phyloP scores from a whole-genome alignment of 768 basidiomycete genomes.

The Russula sp. region DNA sequence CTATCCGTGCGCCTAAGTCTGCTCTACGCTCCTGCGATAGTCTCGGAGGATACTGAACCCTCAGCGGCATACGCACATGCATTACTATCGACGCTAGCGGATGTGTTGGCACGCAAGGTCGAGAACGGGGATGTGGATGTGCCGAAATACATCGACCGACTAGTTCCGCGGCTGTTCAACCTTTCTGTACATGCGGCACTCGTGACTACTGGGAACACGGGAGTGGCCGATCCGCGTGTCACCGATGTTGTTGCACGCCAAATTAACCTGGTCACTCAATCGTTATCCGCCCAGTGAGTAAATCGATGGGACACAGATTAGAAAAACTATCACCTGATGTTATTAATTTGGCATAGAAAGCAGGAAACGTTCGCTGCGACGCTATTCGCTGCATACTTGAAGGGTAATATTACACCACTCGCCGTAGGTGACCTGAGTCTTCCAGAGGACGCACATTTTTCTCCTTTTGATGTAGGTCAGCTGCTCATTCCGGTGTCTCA shows the following conservation, averaged over 20 bases:
- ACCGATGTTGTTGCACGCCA: slow-evolving; percentile 63
- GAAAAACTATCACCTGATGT: not conserved
- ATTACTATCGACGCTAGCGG: slow-evolving; percentile 65
- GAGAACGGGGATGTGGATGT: slow-evolving; percentile 59
- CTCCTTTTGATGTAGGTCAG: slow-evolving; percentile 51
- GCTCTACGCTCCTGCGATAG: slow-evolving; percentile 46
- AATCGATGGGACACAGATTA: not conserved
- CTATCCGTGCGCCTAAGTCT: slow-evolving; percentile 74
- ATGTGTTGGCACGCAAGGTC: slow-evolving; percentile 56
- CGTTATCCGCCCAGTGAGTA: slow-evolving; percentile 63
- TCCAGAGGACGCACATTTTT: slow-evolving; percentile 41
- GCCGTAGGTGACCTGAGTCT: slow-evolving; percentile 56
- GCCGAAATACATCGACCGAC: slow-evolving; percentile 70
- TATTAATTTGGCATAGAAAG: slow-evolving; percentile 43
- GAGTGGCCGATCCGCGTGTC: slow-evolving; percentile 50
- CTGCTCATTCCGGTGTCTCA: not conserved
- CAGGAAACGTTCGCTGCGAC: slow-evolving; percentile 57
- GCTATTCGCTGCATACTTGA: slow-evolving; percentile 54
- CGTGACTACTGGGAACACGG: slow-evolving; percentile 31
- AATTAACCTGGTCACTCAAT: slow-evolving; percentile 63
- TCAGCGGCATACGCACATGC: slow-evolving; percentile 84
- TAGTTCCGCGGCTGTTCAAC: slow-evolving; percentile 70
- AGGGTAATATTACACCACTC: slow-evolving; percentile 52
- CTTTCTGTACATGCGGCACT: slow-evolving; percentile 51
- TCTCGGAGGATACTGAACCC: slow-evolving; percentile 49